Evolutionary conservation across 2,329 filamentous ascomycete species (phyloP).

Genomic region (Colletotrichum siamense): DNA sequence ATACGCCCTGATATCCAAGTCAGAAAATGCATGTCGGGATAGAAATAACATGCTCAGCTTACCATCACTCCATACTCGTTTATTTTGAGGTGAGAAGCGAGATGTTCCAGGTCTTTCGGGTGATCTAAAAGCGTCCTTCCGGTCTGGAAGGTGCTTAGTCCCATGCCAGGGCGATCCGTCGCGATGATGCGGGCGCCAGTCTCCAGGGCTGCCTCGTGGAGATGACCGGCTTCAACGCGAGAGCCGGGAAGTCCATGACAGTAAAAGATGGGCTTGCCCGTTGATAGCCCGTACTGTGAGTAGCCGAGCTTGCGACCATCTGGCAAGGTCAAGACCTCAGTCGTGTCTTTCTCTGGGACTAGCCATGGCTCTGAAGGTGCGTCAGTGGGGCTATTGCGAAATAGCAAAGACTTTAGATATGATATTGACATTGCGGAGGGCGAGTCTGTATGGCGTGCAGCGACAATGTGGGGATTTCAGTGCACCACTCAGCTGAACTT

Average conservation of each 20-base stretch:
- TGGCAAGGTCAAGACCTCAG: conserved; percentile 36
- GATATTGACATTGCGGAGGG: background rate
- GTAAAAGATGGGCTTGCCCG: conserved; percentile 39
- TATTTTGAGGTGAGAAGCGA: conserved; percentile 11
- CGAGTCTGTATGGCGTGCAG: background rate
- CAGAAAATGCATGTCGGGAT: background rate
- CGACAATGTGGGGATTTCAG: too few species aligned
- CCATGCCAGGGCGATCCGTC: conserved; percentile 48
- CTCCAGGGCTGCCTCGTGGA: conserved; percentile 29
- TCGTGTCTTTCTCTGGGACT: conserved; percentile 10
- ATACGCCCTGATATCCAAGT: conserved; percentile 14
- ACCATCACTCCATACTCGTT: conserved; percentile 15
- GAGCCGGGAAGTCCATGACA: conserved; percentile 49
- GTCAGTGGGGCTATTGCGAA: background rate
- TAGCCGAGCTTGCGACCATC: conserved; percentile 47
- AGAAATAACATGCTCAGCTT: background rate
- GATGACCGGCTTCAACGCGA: conserved; percentile 38
- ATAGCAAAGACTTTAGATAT: conserved; percentile 1
- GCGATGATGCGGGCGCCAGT: conserved; percentile 38
- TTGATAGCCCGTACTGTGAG: conserved; percentile 39
- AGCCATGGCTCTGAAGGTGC: background rate
- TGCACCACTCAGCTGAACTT: background rate
- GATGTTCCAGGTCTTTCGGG: conserved; percentile 10
- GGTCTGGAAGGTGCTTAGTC: conserved; percentile 41
- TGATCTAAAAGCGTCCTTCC: conserved; percentile 33